Percentiles rank a stretch among this genome's conserved stretches.
Conservation (phyloP, 2,329 filamentous ascomycete species). For the Bipolaris zeicola region DNA sequence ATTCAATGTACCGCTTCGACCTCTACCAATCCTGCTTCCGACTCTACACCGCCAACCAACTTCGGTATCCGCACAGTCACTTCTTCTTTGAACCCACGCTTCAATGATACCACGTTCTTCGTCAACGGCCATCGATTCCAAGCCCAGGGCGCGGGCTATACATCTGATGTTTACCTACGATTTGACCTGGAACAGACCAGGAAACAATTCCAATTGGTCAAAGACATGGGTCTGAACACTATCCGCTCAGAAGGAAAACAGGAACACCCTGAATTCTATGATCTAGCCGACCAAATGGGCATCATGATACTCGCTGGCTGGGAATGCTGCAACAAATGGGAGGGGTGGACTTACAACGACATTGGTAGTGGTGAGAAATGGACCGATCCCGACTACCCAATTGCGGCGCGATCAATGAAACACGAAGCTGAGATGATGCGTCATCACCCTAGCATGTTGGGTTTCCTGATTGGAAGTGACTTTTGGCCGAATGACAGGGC, state of each 20-base stretch:
- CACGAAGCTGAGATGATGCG: constrained; percentile 67
- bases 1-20: constrained; percentile 39
- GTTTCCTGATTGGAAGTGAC: constrained; percentile 66
- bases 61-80: constrained; percentile 64
- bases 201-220: constrained; percentile 58
- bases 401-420: constrained; percentile 60
- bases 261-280: constrained; percentile 66
- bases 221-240: constrained; percentile 68
- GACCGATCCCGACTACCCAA: constrained; percentile 60
- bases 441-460: constrained; percentile 63
- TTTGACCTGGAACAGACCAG: constrained; percentile 58
- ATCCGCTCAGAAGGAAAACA: constrained; percentile 68
- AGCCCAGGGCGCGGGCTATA: constrained; percentile 65
- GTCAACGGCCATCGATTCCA: constrained; percentile 65
- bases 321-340: constrained; percentile 73
- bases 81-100: constrained; percentile 53
- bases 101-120: constrained; percentile 62
- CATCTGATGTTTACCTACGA: constrained; percentile 66
- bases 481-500: constrained; percentile 67
- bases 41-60: constrained; percentile 39
- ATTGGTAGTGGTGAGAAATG: constrained; percentile 57
- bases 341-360: constrained; percentile 66
- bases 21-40: constrained; percentile 33
- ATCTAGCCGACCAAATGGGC: constrained; percentile 63
- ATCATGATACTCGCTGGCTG: constrained; percentile 68